Evolutionary conservation across 495 filamentous ascomycete genomes (phyloP).

Genomic region (Parachaetomium inaequale): DNA sequence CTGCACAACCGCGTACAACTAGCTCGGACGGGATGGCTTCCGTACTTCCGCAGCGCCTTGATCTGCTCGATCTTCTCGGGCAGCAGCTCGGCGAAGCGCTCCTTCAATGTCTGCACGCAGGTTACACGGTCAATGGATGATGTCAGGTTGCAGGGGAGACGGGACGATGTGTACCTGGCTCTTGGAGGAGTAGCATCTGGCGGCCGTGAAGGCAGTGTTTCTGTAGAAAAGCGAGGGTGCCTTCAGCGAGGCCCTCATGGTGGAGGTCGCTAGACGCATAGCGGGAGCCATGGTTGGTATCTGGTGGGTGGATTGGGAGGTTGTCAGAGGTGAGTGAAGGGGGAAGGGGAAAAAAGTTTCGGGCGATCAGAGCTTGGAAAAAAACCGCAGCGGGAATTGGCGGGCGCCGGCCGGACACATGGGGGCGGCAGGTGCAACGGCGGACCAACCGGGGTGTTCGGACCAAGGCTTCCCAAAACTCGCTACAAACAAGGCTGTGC

Average conservation of each 20-base stretch:
- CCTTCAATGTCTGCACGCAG: constrained; percentile 78
- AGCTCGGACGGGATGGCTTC: constrained; percentile 7
- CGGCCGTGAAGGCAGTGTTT: constrained; percentile 72
- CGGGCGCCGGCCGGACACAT: constrained; percentile 22
- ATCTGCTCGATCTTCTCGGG: constrained; percentile 97
- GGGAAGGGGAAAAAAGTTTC: constrained; percentile 27
- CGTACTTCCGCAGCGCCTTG: constrained; percentile 94
- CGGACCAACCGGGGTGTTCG: constrained; percentile 24
- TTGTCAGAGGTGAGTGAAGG: constrained; percentile 25
- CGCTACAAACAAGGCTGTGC: neutral
- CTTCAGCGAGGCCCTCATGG: constrained; percentile 67
- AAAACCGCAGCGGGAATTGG: constrained; percentile 25
- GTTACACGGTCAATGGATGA: constrained; percentile 32
- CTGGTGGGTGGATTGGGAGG: constrained; percentile 17
- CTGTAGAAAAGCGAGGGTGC: constrained; percentile 58
- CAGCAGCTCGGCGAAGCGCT: constrained; percentile 93
- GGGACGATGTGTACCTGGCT: constrained; percentile 59
- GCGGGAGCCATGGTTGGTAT: constrained; percentile 67
- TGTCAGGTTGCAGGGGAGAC: constrained; percentile 22
- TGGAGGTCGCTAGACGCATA: constrained; percentile 69
- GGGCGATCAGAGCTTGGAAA: constrained; percentile 29
- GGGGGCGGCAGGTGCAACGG: constrained; percentile 11
- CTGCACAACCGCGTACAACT: neutral
- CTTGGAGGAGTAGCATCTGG: constrained; percentile 88
- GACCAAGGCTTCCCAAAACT: constrained; percentile 5